Conservation (phyloP, 208 protist genomes). For the Leptomonas seymouri region DNA sequence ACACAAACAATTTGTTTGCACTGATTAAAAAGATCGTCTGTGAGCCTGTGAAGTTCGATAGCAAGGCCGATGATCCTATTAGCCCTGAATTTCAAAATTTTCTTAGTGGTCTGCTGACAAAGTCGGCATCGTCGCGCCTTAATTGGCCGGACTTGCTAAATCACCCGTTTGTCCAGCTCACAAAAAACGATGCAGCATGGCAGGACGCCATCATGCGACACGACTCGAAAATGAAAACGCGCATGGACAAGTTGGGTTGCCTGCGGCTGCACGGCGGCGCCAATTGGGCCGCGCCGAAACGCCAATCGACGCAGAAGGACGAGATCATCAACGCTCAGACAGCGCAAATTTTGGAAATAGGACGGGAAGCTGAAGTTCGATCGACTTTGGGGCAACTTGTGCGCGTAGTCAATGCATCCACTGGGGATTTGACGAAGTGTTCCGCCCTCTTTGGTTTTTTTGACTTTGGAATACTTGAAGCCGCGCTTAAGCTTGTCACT, state of each 20-base stretch:
- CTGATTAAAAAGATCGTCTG: slow-evolving; percentile 96
- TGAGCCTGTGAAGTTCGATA: slow-evolving; percentile 84
- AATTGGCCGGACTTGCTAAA: slow-evolving; percentile 92
- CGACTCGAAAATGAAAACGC: slow-evolving; percentile 77
- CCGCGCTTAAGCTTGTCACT: slow-evolving; percentile 42
- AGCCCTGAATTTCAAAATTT: slow-evolving; percentile 90
- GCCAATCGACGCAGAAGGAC: slow-evolving; percentile 29
- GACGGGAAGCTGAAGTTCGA: slow-evolving; percentile 20
- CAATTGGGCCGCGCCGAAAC: slow-evolving; percentile 24
- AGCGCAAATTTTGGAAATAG: slow-evolving; percentile 5
- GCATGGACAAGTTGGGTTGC: slow-evolving; percentile 78
- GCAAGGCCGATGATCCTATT: slow-evolving; percentile 78
- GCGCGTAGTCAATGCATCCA: slow-evolving; percentile 10
- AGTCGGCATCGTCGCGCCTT: slow-evolving; percentile 90
- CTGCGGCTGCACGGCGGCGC: slow-evolving; percentile 36
- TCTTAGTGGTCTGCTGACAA: slow-evolving; percentile 94
- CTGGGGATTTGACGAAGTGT: slow-evolving; percentile 20
- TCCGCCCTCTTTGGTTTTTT: slow-evolving; percentile 24
- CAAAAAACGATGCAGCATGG: slow-evolving; percentile 71
- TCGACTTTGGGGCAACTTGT: slow-evolving; percentile 27
- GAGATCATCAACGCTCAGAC: slow-evolving; percentile 46
- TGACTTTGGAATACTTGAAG: slow-evolving; percentile 35
- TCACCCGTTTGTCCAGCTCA: slow-evolving; percentile 89
- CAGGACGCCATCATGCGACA: slow-evolving; percentile 65
- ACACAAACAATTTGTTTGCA: slow-evolving; percentile 96